Evolutionary conservation across 1,284 basidiomycete genomes (phyloP), one percentile per base, ranked within the genome.

Genomic region (Albatrellus sp.): DNA sequence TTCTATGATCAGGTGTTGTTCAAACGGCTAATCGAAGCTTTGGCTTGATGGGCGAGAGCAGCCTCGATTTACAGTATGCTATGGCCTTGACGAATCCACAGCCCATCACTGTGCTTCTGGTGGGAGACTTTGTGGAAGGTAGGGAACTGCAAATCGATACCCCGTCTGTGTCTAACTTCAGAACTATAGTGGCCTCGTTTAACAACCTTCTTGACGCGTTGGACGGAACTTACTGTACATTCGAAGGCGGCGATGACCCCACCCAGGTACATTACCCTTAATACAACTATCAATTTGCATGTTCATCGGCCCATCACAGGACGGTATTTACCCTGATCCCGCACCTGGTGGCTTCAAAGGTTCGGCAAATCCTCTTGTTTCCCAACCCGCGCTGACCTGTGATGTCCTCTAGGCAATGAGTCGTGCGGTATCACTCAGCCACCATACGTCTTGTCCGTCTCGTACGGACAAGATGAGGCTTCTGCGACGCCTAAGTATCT

Each of bases 211-310:
- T 73, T 10, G 70, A 73, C 50, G 65, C 67, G 6, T 54, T 71
- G 9, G 74, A 73, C 46, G 63, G 57, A 2, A 60, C 65, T 1
- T 84, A 69, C 60, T 82, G 80, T 50, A 70, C 67, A 0, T 80
- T 72, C 44, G 68, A 76, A 46, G 78, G 77, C 3, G 77, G 77
- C 2, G 76, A 82, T 36, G 72, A 77, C 53, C 67, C 69, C 5
- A 54, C 32, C 3, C 51, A 61, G 45, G 69, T 64, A 9, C 5
- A 34, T 41, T 8, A 7, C 24, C 7, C 28, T 20, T 40, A 49
- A 48, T 28, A 11, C 2, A 11, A 14, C 37, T 24, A 3, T 20
- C 1, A 12, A 16, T 12, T 13, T n/a, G 6, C 37, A 8, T 38
- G 17, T 17, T 38, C 37, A 16, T 38, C 37, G 12, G 6, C 13